Evolutionary conservation across 1,284 basidiomycete species (phyloP).

Genomic region (Flammula alnicola): DNA sequence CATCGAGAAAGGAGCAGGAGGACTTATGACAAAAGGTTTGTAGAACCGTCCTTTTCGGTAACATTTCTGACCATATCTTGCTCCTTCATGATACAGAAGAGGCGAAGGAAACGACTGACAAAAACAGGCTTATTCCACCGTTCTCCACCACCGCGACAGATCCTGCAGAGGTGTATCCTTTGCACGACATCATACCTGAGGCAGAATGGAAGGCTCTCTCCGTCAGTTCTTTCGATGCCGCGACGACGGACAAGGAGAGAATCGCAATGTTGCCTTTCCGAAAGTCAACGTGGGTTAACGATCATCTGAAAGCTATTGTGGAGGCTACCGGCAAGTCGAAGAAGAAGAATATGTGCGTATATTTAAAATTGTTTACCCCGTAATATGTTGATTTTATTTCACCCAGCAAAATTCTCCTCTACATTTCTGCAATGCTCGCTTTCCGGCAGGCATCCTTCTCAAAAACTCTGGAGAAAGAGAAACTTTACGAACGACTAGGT

Average conservation of each 20-base stretch:
- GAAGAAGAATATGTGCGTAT: conserved; percentile 59
- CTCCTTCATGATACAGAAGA: conserved; percentile 51
- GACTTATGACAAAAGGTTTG: conserved; percentile 70
- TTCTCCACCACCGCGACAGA: conserved; percentile 68
- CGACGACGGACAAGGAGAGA: conserved; percentile 53
- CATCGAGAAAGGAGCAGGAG: conserved; percentile 73
- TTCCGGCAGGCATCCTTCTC: conserved; percentile 57
- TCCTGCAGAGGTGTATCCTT: conserved; percentile 76
- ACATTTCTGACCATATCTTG: not conserved
- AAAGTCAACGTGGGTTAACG: conserved; percentile 71
- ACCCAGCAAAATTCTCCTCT: conserved; percentile 74
- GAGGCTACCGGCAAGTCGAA: conserved; percentile 42
- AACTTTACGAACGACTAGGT: conserved; percentile 58
- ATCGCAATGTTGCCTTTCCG: conserved; percentile 62
- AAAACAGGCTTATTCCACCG: conserved; percentile 73
- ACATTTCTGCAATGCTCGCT: conserved; percentile 77
- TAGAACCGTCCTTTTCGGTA: not conserved
- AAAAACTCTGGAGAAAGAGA: conserved; percentile 52
- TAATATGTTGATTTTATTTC: not conserved
- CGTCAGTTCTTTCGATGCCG: conserved; percentile 55
- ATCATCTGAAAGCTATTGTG: conserved; percentile 51
- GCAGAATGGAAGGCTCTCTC: conserved; percentile 75
- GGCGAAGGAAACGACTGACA: conserved; percentile 64
- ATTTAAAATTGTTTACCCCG: not conserved
- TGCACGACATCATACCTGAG: conserved; percentile 78